Percentiles rank a stretch among this genome's conserved stretches.
phyloP scores from a whole-genome alignment of 768 basidiomycete species.

The Boletus huronensis region DNA sequence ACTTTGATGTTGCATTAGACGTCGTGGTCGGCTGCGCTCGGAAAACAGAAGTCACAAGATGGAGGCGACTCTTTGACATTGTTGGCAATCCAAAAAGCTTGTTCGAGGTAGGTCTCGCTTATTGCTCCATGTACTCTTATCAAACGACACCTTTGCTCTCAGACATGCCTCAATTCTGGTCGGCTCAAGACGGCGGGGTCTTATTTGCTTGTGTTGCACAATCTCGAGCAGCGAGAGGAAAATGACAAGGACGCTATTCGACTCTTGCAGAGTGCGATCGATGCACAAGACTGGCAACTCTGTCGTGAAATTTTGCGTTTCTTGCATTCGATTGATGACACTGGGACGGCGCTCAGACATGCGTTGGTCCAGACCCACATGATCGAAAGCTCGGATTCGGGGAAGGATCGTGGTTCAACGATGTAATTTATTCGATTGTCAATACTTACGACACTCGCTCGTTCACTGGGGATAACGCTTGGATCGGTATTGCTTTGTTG shows the following conservation, averaged over 20 bases:
- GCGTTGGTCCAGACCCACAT: constrained; percentile 56
- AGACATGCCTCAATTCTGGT: constrained; percentile 73
- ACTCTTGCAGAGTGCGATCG: constrained; percentile 71
- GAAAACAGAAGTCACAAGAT: constrained; percentile 91
- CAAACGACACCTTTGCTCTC: background rate
- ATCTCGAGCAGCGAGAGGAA: constrained; percentile 85
- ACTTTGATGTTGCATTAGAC: constrained; percentile 87
- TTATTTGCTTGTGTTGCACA: constrained; percentile 91
- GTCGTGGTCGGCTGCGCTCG: constrained; percentile 95
- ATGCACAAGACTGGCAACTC: constrained; percentile 81
- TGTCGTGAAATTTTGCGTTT: constrained; percentile 92
- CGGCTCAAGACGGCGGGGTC: constrained; percentile 86
- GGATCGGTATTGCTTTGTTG: background rate
- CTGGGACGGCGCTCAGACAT: constrained; percentile 63
- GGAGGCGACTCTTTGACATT: constrained; percentile 83
- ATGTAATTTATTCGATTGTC: constrained; percentile 3
- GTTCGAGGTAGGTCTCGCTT: constrained; percentile 67
- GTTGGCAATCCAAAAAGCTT: constrained; percentile 88
- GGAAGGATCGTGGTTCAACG: background rate
- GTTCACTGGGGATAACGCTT: background rate
- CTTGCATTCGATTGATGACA: constrained; percentile 87
- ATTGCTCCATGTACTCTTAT: background rate
- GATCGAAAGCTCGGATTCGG: constrained; percentile 5
- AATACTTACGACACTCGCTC: background rate
- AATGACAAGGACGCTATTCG: constrained; percentile 74